These are phyloP conservation scores for Hanseniaspora clermontiae DNA, from an alignment of 805 yeast genomes.

Conservation along the genomic window DNA sequence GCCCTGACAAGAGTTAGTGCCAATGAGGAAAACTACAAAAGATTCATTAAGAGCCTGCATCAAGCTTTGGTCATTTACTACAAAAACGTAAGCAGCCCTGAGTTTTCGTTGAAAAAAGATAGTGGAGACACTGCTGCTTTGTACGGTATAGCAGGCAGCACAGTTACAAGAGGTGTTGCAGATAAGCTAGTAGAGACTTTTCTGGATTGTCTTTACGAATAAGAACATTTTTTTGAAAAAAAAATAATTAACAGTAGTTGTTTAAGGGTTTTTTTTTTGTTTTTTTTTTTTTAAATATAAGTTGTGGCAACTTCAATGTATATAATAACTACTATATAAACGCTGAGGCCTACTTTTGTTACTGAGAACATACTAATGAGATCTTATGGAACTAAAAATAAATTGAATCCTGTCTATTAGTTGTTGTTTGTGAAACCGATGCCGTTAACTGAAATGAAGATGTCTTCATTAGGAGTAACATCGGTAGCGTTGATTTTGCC, in stretches of 20 bases:
- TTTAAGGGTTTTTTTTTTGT: no score
- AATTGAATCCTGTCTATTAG: background rate
- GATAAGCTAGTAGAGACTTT: conserved; percentile 68
- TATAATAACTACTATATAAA: no score
- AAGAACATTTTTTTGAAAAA: background rate
- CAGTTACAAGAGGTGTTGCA: conserved; percentile 71
- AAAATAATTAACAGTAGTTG: no score
- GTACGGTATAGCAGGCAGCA: conserved; percentile 92
- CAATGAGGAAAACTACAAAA: background rate
- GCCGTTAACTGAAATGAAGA: conserved; percentile 2
- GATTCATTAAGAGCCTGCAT: conserved; percentile 23
- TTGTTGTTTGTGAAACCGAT: background rate
- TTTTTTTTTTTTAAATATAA: no score
- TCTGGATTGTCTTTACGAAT: conserved; percentile 64
- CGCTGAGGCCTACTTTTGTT: no score
- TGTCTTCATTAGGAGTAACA: background rate
- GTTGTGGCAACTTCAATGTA: no score
- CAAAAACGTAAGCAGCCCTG: conserved; percentile 17
- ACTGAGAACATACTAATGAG: no score
- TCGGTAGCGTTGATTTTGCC: background rate
- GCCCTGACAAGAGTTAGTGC: conserved; percentile 58
- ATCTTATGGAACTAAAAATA: no score
- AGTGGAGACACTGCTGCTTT: conserved; percentile 69
- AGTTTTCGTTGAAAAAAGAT: conserved; percentile 13
- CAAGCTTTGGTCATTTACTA: conserved; percentile 27